Percentiles rank a stretch among this genome's conserved stretches.
Evolutionary conservation across 2,329 filamentous ascomycete species (phyloP).

Genomic region (Aureobasidium sp.): DNA sequence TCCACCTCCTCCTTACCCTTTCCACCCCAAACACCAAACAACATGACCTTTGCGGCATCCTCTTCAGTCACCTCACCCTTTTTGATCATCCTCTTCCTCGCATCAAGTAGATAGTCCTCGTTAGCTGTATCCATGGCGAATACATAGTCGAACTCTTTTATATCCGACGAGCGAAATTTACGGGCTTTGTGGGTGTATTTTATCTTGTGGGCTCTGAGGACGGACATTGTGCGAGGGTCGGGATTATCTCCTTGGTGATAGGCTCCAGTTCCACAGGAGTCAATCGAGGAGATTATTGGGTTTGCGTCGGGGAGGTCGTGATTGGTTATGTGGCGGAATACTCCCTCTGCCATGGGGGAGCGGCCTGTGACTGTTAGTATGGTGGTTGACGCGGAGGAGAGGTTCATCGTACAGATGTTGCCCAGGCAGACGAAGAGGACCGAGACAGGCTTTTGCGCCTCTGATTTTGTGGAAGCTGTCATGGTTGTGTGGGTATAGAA

Average conservation of each 20-base stretch:
- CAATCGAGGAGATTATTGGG: constrained; percentile 71
- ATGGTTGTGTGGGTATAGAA: not conserved
- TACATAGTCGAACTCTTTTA: constrained; percentile 90
- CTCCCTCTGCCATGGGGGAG: constrained; percentile 96
- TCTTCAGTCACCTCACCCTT: constrained; percentile 42
- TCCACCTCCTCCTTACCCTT: constrained; percentile 72
- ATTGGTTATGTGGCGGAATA: constrained; percentile 78
- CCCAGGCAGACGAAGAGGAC: constrained; percentile 97
- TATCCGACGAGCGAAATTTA: constrained; percentile 76
- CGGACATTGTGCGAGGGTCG: constrained; percentile 86
- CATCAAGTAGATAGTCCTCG: constrained; percentile 71
- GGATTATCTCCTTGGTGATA: constrained; percentile 85
- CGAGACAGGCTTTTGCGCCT: constrained; percentile 54
- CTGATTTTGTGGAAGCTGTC: not conserved
- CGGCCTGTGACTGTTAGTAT: constrained; percentile 37
- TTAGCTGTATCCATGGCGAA: constrained; percentile 95
- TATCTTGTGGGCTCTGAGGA: constrained; percentile 78
- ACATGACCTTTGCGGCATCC: constrained; percentile 47
- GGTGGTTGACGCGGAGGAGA: not conserved
- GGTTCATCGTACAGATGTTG: constrained; percentile 74
- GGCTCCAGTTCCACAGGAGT: constrained; percentile 91
- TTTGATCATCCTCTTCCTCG: constrained; percentile 60
- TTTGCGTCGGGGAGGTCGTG: constrained; percentile 54
- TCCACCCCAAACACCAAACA: constrained; percentile 87
- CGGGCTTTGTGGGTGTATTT: constrained; percentile 81